Conservation (phyloP, 306 rosid species). For the Cucurbita pepo region DNA sequence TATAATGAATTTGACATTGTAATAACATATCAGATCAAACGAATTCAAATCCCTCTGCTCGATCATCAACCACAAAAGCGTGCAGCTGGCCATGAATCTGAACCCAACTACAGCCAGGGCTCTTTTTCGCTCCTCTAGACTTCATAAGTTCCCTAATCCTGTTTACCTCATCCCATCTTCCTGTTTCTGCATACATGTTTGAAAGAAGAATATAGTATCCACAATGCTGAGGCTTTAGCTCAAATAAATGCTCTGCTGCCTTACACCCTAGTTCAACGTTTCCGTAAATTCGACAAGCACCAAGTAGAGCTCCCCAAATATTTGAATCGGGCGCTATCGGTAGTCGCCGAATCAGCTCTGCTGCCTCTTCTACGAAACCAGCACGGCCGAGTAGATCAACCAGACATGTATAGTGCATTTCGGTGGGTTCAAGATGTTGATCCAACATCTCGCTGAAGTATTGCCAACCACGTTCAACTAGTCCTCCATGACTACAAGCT, state of each 20-base stretch:
- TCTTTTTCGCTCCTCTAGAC: slow-evolving; percentile 57
- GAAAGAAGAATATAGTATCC: slow-evolving; percentile 82
- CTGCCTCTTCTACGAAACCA: slow-evolving; percentile 64
- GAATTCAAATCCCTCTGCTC: slow-evolving; percentile 26
- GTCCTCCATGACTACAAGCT: slow-evolving; percentile 86
- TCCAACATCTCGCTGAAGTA: slow-evolving; percentile 44
- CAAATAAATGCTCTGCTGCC: slow-evolving; percentile 70
- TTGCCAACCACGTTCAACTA: slow-evolving; percentile 48
- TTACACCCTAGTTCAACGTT: slow-evolving; percentile 50
- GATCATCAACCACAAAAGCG: slow-evolving; percentile 54
- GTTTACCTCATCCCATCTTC: slow-evolving; percentile 81
- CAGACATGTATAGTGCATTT: slow-evolving; percentile 75
- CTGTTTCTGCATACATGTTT: slow-evolving; percentile 81
- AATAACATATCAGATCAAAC: not conserved
- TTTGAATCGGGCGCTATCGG: slow-evolving; percentile 53
- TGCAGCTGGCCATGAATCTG: slow-evolving; percentile 41
- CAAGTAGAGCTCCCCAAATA: slow-evolving; percentile 84
- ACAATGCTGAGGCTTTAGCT: slow-evolving; percentile 54
- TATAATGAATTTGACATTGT: not conserved
- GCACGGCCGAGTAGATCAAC: slow-evolving; percentile 86
- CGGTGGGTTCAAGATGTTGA: slow-evolving; percentile 42
- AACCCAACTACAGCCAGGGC: slow-evolving; percentile 76
- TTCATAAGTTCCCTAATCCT: slow-evolving; percentile 68
- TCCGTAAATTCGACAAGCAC: slow-evolving; percentile 74
- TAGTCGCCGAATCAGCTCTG: slow-evolving; percentile 39